A percentile compares a stretch with the other conserved stretches of the same genome.
Conservation (phyloP, 495 filamentous ascomycete genomes). For the Penicillium ucsense region DNA sequence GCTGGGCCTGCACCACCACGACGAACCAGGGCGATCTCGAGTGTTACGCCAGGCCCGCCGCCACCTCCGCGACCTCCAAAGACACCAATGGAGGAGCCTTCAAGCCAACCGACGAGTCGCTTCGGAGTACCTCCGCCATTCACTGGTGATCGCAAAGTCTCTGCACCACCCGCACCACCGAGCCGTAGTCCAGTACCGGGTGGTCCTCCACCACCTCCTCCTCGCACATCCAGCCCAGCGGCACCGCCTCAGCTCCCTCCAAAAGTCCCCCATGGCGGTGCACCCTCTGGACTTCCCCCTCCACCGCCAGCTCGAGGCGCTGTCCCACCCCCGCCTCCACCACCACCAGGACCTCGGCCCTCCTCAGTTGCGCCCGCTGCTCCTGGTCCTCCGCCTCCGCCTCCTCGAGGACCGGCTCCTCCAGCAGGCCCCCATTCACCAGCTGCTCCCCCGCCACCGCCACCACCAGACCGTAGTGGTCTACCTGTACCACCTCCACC, state of each 20-base stretch:
- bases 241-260: constrained; percentile 60
- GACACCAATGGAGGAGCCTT: constrained; percentile 63
- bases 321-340: constrained; percentile 42
- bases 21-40: constrained; percentile 48
- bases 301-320: constrained; percentile 46
- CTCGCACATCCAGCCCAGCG: constrained; percentile 48
- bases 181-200: constrained; percentile 47
- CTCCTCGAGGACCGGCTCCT: constrained; percentile 14
- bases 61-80: constrained; percentile 86
- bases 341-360: constrained; percentile 31
- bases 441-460: not conserved
- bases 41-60: constrained; percentile 59
- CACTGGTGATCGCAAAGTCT: constrained; percentile 52
- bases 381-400: constrained; percentile 13
- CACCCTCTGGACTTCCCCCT: constrained; percentile 41
- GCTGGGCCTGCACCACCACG: constrained; percentile 41
- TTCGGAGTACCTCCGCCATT: constrained; percentile 83
- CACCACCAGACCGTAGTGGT: not conserved
- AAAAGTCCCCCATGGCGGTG: constrained; percentile 45
- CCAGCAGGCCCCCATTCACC: constrained; percentile 4
- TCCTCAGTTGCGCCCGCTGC: constrained; percentile 20
- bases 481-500: constrained; percentile 24
- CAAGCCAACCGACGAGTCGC: constrained; percentile 29
- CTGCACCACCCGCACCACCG: constrained; percentile 66
- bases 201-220: constrained; percentile 57